phyloP scores from a whole-genome alignment of 352 stramenopile genomes.

The Globisporangium radiosum region DNA sequence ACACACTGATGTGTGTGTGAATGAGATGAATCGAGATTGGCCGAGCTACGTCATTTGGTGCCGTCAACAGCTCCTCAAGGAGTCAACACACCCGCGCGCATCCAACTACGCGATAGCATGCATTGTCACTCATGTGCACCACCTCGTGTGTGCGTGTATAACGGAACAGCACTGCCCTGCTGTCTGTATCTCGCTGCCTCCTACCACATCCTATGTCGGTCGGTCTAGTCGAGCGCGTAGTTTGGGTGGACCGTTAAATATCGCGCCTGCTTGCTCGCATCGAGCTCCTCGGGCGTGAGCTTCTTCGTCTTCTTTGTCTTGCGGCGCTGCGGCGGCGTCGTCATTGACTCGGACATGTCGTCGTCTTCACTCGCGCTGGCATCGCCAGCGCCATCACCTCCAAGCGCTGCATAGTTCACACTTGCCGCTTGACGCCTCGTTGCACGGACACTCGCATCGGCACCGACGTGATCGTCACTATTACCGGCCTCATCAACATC shows the following conservation, averaged over 20 bases:
- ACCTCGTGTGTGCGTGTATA: no score
- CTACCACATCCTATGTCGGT: no score
- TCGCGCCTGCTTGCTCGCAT: constrained; percentile 53
- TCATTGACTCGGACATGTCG: background rate
- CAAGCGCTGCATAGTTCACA: background rate
- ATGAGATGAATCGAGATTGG: no score
- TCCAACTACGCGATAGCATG: no score
- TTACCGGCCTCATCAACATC: background rate
- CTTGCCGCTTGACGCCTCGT: background rate
- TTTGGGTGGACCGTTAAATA: constrained; percentile 80
- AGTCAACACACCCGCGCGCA: no score
- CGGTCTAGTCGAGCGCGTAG: constrained; percentile 58
- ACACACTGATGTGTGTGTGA: no score
- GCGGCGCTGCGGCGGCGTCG: constrained; percentile 8
- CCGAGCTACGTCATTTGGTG: no score
- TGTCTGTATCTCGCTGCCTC: no score
- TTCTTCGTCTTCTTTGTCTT: constrained; percentile 23
- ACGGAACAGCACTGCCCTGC: no score
- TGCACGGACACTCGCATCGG: constrained; percentile 19
- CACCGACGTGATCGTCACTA: constrained; percentile 32
- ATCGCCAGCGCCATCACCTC: constrained; percentile 8
- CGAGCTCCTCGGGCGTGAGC: constrained; percentile 36
- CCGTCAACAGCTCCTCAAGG: no score
- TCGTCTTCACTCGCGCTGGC: constrained; percentile 3
- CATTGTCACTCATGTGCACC: no score